Conservation (phyloP, 1,139 yeast genomes). For the Candida sp. region DNA sequence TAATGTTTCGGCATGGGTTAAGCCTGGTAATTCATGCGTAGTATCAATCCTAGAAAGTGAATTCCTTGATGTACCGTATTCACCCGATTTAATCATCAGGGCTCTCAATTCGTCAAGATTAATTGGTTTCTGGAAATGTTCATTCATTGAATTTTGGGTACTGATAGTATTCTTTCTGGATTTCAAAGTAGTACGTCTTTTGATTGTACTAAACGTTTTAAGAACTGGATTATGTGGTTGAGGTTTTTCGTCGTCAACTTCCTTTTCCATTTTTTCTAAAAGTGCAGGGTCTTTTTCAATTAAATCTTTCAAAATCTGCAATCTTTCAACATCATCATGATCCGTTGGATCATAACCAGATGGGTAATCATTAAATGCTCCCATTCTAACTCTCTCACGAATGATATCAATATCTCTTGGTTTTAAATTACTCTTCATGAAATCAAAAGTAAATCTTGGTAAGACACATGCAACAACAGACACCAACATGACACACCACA, state of each 20-base stretch:
- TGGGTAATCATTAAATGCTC: conserved; percentile 49
- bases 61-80: conserved; percentile 26
- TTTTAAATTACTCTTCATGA: conserved; percentile 39
- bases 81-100: conserved; percentile 42
- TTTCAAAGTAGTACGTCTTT: conserved; percentile 25
- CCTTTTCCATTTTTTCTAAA: conserved; percentile 30
- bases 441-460: conserved; percentile 53
- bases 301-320: conserved; percentile 34
- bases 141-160: conserved; percentile 29
- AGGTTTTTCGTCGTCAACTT: conserved; percentile 10
- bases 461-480: conserved; percentile 45
- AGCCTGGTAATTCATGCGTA: conserved; percentile 49
- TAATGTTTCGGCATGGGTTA: conserved; percentile 48
- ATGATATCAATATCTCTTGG: conserved; percentile 57
- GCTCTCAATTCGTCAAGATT: conserved; percentile 34
- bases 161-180: conserved; percentile 20
- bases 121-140: conserved; percentile 32
- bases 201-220: conserved; percentile 35
- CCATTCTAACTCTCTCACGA: conserved; percentile 45
- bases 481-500: conserved; percentile 51
- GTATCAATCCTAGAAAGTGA: conserved; percentile 42
- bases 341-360: conserved; percentile 59
- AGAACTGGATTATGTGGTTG: conserved; percentile 19
- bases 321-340: conserved; percentile 40
- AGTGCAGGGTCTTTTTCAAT: conserved; percentile 33